Percentiles rank a stretch among this genome's conserved stretches.
These are phyloP conservation scores for Gynandropsis gynandra DNA, from an alignment of 345 rosid species.

Conservation along the genomic window DNA sequence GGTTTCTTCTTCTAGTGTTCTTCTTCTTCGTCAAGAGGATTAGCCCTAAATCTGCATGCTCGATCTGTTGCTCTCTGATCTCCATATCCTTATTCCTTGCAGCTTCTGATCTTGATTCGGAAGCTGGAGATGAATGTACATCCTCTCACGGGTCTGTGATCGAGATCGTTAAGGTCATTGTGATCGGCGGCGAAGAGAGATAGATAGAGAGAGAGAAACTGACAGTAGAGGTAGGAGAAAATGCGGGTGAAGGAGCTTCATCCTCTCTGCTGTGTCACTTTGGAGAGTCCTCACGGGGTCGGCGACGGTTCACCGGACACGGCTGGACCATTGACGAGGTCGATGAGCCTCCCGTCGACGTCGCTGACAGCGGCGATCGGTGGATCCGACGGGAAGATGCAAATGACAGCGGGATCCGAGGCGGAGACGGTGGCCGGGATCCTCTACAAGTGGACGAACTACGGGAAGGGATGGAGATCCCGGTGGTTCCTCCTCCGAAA, in stretches of 20 bases:
- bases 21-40: not conserved
- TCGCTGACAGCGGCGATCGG: constrained; percentile 18
- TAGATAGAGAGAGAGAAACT: too few species aligned
- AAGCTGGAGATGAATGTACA: constrained; percentile 12
- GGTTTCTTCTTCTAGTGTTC: not conserved
- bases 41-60: not conserved
- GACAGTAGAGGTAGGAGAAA: not conserved
- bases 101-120: not conserved
- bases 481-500: constrained; percentile 82
- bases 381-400: constrained; percentile 37
- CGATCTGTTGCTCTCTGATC: not conserved
- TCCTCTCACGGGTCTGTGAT: not conserved
- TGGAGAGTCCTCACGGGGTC: constrained; percentile 44
- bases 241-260: constrained; percentile 82
- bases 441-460: constrained; percentile 92
- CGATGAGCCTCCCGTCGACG: constrained; percentile 63
- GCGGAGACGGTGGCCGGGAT: constrained; percentile 69
- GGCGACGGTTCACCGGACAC: constrained; percentile 50
- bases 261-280: constrained; percentile 66
- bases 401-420: constrained; percentile 39
- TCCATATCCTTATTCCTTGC: not conserved
- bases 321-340: constrained; percentile 36
- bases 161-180: too few species aligned
- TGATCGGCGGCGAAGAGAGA: too few species aligned
- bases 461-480: constrained; percentile 97